Percentiles rank a stretch among this genome's conserved stretches.
phyloP scores from a whole-genome alignment of 2,329 filamentous ascomycete species.

The Westerdykella ornata region DNA sequence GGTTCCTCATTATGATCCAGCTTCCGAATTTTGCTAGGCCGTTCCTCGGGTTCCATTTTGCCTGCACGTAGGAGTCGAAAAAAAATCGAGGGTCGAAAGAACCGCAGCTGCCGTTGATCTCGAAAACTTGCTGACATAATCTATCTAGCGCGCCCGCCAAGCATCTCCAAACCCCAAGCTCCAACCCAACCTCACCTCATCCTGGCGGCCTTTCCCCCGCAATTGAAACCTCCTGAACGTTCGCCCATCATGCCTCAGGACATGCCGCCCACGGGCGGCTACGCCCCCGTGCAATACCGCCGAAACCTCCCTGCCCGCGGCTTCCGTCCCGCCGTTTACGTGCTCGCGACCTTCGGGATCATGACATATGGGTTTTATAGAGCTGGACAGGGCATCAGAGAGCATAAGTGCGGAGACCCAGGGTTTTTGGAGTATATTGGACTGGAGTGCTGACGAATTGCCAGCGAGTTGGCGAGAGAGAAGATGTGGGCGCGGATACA shows the following conservation, averaged over 20 bases:
- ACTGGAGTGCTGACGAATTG: constrained; percentile 14
- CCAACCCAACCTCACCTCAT: constrained; percentile 22
- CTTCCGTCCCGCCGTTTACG: constrained; percentile 74
- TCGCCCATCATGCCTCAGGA: constrained; percentile 79
- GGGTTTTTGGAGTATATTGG: background rate
- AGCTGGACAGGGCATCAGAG: constrained; percentile 72
- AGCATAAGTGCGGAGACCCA: constrained; percentile 69
- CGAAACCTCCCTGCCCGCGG: constrained; percentile 88
- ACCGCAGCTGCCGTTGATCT: background rate
- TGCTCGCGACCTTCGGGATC: constrained; percentile 67
- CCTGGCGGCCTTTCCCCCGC: constrained; percentile 16
- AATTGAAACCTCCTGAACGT: constrained; percentile 25
- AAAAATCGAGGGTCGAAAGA: background rate
- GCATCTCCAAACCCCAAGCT: constrained; percentile 6
- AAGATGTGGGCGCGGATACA: constrained; percentile 98
- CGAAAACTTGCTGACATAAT: constrained; percentile 1
- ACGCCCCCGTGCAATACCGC: constrained; percentile 96
- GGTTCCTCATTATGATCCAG: constrained; percentile 33
- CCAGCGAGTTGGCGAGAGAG: constrained; percentile 85
- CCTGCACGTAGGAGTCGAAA: background rate
- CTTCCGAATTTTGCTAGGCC: constrained; percentile 52
- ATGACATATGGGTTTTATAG: constrained; percentile 91
- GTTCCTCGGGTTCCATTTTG: constrained; percentile 51
- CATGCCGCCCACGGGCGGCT: constrained; percentile 92
- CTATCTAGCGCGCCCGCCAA: constrained; percentile 13